phyloP scores from a whole-genome alignment of 129 eudicot genomes.

The Flaveria bidentis region DNA sequence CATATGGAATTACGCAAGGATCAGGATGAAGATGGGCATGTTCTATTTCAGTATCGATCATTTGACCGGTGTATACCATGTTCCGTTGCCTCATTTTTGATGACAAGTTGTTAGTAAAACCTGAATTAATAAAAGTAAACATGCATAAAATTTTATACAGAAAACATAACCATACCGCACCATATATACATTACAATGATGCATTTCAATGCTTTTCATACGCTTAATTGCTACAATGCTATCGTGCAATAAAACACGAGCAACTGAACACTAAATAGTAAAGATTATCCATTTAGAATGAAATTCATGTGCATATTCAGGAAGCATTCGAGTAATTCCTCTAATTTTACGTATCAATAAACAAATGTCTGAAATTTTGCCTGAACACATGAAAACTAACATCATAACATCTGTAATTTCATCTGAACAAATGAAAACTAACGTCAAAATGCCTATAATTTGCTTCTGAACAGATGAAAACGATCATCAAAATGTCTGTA shows the following conservation, averaged over 20 bases:
- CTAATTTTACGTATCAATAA: not conserved
- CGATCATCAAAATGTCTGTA: not conserved
- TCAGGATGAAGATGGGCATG: slow-evolving; percentile 58
- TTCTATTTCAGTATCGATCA: slow-evolving; percentile 53
- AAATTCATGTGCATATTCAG: slow-evolving; percentile 11
- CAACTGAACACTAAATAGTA: too few relatives aligned
- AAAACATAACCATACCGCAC: not conserved
- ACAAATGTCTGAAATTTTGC: not conserved
- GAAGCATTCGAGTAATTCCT: not conserved
- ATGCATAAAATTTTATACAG: not conserved
- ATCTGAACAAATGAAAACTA: not conserved
- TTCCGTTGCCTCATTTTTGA: slow-evolving; percentile 71
- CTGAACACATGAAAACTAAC: not conserved
- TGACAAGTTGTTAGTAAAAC: slow-evolving; percentile 30
- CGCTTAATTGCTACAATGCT: not conserved
- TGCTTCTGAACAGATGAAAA: not conserved
- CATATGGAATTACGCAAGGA: slow-evolving; percentile 47
- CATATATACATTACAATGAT: not conserved
- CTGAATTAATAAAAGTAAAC: slow-evolving; percentile 33
- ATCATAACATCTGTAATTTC: not conserved
- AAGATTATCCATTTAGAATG: not conserved
- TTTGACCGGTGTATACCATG: slow-evolving; percentile 55
- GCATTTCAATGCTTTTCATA: not conserved
- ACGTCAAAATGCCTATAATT: not conserved
- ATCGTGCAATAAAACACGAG: not conserved